These are phyloP conservation scores for Peltaster fructicola DNA, from an alignment of 2,329 filamentous ascomycete genomes.

Conservation along the genomic window DNA sequence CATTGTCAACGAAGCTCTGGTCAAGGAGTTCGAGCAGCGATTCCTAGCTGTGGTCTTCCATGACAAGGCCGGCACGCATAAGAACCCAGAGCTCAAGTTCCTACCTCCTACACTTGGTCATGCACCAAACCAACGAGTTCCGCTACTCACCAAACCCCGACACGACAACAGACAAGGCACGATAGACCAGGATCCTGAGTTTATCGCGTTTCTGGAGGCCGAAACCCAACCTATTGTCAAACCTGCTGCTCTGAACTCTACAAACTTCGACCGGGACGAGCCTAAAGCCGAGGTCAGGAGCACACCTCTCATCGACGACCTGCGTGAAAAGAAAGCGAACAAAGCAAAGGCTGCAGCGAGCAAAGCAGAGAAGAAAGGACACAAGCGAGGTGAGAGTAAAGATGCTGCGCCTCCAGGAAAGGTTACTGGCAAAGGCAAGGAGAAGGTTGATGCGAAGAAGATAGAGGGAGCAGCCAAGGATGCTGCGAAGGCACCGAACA, in stretches of 20 bases:
- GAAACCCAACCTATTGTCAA: slow-evolving; percentile 58
- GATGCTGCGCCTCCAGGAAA: slow-evolving; percentile 16
- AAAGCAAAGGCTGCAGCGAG: slow-evolving; percentile 36
- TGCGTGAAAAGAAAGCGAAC: slow-evolving; percentile 81
- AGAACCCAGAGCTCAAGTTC: slow-evolving; percentile 48
- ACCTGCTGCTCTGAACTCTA: slow-evolving; percentile 30
- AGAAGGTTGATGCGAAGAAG: slow-evolving; percentile 15
- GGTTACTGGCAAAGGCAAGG: slow-evolving; percentile 20
- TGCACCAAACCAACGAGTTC: slow-evolving; percentile 67
- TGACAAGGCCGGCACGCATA: slow-evolving; percentile 63
- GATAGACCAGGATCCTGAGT: slow-evolving; percentile 91
- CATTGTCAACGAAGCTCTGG: slow-evolving; percentile 51
- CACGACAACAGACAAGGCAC: slow-evolving; percentile 77
- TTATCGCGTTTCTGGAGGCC: slow-evolving; percentile 78
- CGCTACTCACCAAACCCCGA: slow-evolving; percentile 47
- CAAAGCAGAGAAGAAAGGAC: slow-evolving; percentile 37
- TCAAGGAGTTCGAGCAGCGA: slow-evolving; percentile 48
- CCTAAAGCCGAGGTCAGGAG: slow-evolving; percentile 50
- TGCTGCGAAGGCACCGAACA: slow-evolving; percentile 40
- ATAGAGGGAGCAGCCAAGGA: slow-evolving; percentile 25
- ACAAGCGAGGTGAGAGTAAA: slow-evolving; percentile 16
- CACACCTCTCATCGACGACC: slow-evolving; percentile 76
- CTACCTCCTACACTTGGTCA: slow-evolving; percentile 69
- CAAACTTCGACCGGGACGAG: slow-evolving; percentile 30
- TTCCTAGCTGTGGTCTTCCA: slow-evolving; percentile 56